A percentile compares a stretch with the other conserved stretches of the same genome.
Conservation (phyloP, 352 stramenopile species). For the Pythium dissotocum region DNA sequence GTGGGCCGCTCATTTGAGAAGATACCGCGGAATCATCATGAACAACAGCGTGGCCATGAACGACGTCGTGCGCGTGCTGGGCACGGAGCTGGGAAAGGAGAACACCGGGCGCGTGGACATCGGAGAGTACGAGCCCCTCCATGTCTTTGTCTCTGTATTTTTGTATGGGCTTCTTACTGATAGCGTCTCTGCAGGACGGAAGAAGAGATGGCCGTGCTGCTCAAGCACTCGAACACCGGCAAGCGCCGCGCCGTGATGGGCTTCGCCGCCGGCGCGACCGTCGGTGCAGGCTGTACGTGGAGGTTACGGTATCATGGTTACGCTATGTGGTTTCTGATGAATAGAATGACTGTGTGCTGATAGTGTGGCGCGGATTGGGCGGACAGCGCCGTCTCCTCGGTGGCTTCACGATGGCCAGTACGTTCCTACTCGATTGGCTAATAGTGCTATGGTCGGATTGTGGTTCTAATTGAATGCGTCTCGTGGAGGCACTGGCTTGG, state of each 20-base stretch:
- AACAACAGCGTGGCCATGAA: conserved; percentile 38
- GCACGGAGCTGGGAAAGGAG: conserved; percentile 54
- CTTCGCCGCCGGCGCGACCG: conserved; percentile 33
- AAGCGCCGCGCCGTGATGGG: conserved; percentile 49
- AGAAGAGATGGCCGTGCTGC: conserved; percentile 60
- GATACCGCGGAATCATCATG: conserved; percentile 9
- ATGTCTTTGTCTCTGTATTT: not conserved
- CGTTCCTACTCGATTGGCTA: not conserved
- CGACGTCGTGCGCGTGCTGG: conserved; percentile 69
- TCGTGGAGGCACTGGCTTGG: conserved; percentile 46
- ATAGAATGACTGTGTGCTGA: not conserved
- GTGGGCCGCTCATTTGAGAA: not conserved
- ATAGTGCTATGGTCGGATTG: not conserved
- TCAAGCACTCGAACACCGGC: conserved; percentile 48
- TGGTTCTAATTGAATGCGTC: not conserved
- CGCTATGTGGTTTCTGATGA: not conserved
- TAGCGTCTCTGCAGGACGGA: conserved; percentile 42
- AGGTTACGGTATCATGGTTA: not conserved
- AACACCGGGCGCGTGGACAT: conserved; percentile 48
- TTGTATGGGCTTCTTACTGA: not conserved
- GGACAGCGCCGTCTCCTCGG: conserved; percentile 26
- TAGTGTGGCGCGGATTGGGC: conserved; percentile 25
- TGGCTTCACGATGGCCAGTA: conserved; percentile 28
- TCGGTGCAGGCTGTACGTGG: conserved; percentile 29
- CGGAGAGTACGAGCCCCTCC: conserved; percentile 47